phyloP scores from a whole-genome alignment of 768 basidiomycete species.

The Suillus tomentosus region DNA sequence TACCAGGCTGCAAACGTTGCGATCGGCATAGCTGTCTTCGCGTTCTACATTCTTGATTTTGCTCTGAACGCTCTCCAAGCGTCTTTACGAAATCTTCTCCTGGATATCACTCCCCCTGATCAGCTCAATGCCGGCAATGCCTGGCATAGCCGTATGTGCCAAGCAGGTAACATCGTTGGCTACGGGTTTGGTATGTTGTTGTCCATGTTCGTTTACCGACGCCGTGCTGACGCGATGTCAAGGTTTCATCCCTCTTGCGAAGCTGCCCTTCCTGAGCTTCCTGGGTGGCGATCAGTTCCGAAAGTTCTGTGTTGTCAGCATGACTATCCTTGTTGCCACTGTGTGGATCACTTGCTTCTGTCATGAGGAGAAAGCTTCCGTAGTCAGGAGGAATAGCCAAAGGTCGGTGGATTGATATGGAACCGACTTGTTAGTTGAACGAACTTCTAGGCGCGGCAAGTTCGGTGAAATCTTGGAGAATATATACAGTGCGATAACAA shows the following conservation, averaged over 20 bases:
- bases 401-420: conserved; percentile 1
- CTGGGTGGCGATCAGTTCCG: conserved; percentile 94
- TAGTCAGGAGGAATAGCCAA: conserved; percentile 38
- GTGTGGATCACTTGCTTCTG: conserved; percentile 88
- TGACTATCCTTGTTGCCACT: conserved; percentile 74
- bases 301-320: conserved; percentile 89
- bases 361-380: conserved; percentile 77
- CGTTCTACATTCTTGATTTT: conserved; percentile 95
- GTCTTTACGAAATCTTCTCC: conserved; percentile 87
- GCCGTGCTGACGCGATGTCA: conserved; percentile 16
- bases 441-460: conserved; percentile 42
- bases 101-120: conserved; percentile 86
- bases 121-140: conserved; percentile 95
- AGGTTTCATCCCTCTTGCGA: conserved; percentile 89
- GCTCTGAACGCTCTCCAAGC: conserved; percentile 96
- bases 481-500: conserved; percentile 70
- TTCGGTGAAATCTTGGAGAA: conserved; percentile 75
- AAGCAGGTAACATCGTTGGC: conserved; percentile 96
- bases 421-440: conserved; percentile 6
- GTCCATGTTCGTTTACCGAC: conserved; percentile 2
- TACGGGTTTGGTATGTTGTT: conserved; percentile 76
- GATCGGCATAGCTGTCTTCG: conserved; percentile 83
- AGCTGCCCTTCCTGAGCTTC: conserved; percentile 73
- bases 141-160: conserved; percentile 96
- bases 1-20: conserved; percentile 65